Percentiles rank a stretch among this genome's conserved stretches.
Evolutionary conservation across 2,329 filamentous ascomycete genomes (phyloP).

Genomic region (Microdochium nivale): DNA sequence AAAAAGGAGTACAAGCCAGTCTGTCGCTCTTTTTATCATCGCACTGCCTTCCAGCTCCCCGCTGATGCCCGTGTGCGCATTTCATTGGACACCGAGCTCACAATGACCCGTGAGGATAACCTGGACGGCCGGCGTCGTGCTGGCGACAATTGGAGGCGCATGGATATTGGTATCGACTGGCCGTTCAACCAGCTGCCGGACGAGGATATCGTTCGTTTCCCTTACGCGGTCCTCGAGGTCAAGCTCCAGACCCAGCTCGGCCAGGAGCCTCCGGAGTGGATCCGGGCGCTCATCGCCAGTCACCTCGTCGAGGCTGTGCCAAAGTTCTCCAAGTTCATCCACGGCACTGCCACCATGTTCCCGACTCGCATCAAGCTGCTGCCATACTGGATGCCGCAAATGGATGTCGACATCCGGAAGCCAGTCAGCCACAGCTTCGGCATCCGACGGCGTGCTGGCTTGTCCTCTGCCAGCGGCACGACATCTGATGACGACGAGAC

Average conservation of each 20-base stretch:
- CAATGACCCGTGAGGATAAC: constrained; percentile 93
- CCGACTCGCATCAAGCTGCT: constrained; percentile 80
- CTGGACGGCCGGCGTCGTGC: constrained; percentile 67
- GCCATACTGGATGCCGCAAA: constrained; percentile 97
- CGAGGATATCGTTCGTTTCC: constrained; percentile 82
- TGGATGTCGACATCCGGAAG: constrained; percentile 96
- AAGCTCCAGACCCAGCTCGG: constrained; percentile 95
- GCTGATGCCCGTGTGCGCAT: constrained; percentile 94
- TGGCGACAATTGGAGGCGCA: constrained; percentile 90
- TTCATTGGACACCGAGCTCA: constrained; percentile 91
- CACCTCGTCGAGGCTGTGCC: constrained; percentile 98
- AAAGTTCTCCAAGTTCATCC: constrained; percentile 99
- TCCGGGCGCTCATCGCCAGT: constrained; percentile 83
- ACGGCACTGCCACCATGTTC: constrained; percentile 83
- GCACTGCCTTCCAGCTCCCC: constrained; percentile 93
- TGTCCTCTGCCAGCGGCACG: constrained; percentile 67
- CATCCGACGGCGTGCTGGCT: constrained; percentile 64
- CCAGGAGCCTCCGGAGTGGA: constrained; percentile 93
- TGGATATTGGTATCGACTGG: constrained; percentile 94
- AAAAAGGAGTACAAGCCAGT: constrained; percentile 82
- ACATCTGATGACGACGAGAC: constrained; percentile 72
- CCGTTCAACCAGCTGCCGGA: constrained; percentile 84
- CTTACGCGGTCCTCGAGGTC: constrained; percentile 92
- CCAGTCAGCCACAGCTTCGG: constrained; percentile 82
- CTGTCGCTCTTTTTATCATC: constrained; percentile 94